phyloP scores from a whole-genome alignment of 768 basidiomycete genomes.

The Boletus vinaceobasis region DNA sequence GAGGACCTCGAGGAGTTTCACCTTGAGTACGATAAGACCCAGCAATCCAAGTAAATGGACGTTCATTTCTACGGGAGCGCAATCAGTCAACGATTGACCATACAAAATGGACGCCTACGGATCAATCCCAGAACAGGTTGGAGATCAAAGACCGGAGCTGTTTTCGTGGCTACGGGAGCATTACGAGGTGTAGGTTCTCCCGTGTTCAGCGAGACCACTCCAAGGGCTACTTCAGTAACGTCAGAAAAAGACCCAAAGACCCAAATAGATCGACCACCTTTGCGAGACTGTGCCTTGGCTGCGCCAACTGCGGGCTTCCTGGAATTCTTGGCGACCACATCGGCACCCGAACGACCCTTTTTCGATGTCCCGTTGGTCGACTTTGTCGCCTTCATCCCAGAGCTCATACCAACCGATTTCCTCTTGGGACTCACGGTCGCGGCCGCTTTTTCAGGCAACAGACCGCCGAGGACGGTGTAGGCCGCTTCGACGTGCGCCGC shows the following conservation, averaged over 20 bases:
- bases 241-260: neutral
- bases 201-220: slow-evolving; percentile 19
- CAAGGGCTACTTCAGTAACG: slow-evolving; percentile 2
- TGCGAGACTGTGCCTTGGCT: slow-evolving; percentile 44
- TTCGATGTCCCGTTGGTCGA: slow-evolving; percentile 12
- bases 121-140: slow-evolving; percentile 44
- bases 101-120: slow-evolving; percentile 38
- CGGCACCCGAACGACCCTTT: slow-evolving; percentile 37
- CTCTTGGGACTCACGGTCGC: slow-evolving; percentile 9
- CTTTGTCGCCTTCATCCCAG: slow-evolving; percentile 13
- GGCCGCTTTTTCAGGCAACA: slow-evolving; percentile 29
- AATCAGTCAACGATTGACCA: neutral
- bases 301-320: slow-evolving; percentile 26
- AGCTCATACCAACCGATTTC: slow-evolving; percentile 21
- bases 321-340: neutral
- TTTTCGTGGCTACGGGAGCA: neutral
- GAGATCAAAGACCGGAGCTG: slow-evolving; percentile 20
- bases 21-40: slow-evolving; percentile 59
- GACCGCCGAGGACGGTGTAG: slow-evolving; percentile 42
- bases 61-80: slow-evolving; percentile 42
- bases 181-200: slow-evolving; percentile 1
- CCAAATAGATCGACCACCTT: slow-evolving; percentile 27
- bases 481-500: slow-evolving; percentile 53
- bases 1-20: slow-evolving; percentile 63
- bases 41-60: slow-evolving; percentile 66